These are phyloP conservation scores for Pseudognaphalium luteoalbum DNA, from an alignment of 129 eudicot genomes.

Conservation along the genomic window DNA sequence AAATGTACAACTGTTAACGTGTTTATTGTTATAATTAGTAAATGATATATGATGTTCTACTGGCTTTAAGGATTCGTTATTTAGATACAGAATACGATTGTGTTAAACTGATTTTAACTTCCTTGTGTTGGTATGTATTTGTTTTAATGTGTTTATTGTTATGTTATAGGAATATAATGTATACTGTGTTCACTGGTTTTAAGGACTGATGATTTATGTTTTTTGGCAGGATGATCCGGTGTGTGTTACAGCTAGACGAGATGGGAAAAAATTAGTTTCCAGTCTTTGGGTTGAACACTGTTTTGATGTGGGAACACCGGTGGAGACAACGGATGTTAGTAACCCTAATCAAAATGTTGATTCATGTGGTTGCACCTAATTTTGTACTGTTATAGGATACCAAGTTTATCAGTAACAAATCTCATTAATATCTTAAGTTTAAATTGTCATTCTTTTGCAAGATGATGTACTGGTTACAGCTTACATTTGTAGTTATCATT, in stretches of 20 bases:
- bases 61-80: not conserved
- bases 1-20: not conserved
- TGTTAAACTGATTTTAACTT: not conserved
- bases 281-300: slow-evolving; percentile 76
- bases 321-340: slow-evolving; percentile 55
- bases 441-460: not conserved
- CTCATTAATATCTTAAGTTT: not conserved
- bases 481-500: not conserved
- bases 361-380: not conserved
- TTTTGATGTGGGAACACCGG: slow-evolving; percentile 55
- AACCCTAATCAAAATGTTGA: not conserved
- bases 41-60: not conserved
- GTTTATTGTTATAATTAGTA: not conserved
- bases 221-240: slow-evolving; percentile 71
- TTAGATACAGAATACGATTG: not conserved
- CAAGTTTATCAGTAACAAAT: not conserved
- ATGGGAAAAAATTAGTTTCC: slow-evolving; percentile 65
- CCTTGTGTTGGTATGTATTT: too few relatives aligned
- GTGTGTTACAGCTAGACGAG: slow-evolving; percentile 72
- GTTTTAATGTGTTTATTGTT: too few relatives aligned
- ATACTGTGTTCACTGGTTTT: too few relatives aligned
- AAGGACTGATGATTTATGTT: too few relatives aligned
- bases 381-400: not conserved
- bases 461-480: not conserved
- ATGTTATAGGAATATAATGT: too few relatives aligned